Evolutionary conservation across 495 filamentous ascomycete species (phyloP).

Genomic region (Lophiotrema nucula): DNA sequence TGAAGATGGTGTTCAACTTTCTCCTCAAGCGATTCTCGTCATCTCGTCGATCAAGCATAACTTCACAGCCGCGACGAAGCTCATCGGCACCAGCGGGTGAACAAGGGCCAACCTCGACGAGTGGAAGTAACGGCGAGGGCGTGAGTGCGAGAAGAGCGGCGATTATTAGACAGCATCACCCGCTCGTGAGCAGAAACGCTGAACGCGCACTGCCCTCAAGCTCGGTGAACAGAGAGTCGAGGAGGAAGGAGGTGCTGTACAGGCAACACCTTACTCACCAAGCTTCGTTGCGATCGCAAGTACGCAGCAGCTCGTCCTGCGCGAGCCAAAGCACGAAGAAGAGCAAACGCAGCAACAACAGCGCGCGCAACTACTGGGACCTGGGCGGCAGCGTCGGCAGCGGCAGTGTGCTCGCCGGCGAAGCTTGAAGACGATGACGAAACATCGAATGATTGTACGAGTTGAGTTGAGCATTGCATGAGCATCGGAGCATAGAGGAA

Average conservation of each 20-base stretch:
- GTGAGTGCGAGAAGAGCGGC: slow-evolving; percentile 69
- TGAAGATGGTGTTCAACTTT: slow-evolving; percentile 85
- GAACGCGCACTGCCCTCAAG: slow-evolving; percentile 32
- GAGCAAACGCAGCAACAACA: slow-evolving; percentile 56
- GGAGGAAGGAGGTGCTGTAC: slow-evolving; percentile 52
- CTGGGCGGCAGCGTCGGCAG: slow-evolving; percentile 75
- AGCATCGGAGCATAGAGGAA: not conserved
- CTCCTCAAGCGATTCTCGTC: slow-evolving; percentile 70
- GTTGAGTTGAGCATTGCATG: not conserved
- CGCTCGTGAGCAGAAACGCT: slow-evolving; percentile 37
- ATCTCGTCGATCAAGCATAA: slow-evolving; percentile 14
- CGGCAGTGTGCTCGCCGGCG: slow-evolving; percentile 73
- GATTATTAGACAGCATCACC: slow-evolving; percentile 80
- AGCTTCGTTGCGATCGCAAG: slow-evolving; percentile 44
- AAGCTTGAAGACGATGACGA: slow-evolving; percentile 48
- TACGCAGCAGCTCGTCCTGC: slow-evolving; percentile 62
- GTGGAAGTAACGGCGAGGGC: slow-evolving; percentile 49
- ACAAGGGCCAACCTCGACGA: slow-evolving; percentile 17
- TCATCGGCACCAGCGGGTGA: slow-evolving; percentile 30
- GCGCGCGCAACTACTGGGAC: slow-evolving; percentile 83
- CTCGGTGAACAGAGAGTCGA: slow-evolving; percentile 40
- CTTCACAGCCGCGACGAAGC: not conserved
- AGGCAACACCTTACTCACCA: slow-evolving; percentile 43
- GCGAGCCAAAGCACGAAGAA: slow-evolving; percentile 76
- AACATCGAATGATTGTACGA: not conserved